These are phyloP conservation scores for Cutaneotrichosporon sp. DNA, from an alignment of 1,284 basidiomycete species.

Conservation along the genomic window DNA sequence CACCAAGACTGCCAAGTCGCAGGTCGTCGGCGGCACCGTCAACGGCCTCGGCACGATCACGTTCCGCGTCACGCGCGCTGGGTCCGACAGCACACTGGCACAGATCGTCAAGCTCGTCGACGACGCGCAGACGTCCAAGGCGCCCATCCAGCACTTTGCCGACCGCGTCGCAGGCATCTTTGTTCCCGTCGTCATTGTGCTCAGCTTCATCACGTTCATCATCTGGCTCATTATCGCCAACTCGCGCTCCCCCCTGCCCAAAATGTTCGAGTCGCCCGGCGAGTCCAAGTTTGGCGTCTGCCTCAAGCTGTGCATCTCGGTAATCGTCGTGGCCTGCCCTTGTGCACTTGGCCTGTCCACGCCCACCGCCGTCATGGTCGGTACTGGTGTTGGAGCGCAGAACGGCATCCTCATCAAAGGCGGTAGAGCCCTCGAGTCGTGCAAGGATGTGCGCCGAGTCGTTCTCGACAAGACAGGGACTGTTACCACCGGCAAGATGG, in stretches of 20 bases:
- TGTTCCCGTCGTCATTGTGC: conserved; percentile 82
- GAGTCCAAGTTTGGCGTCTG: conserved; percentile 84
- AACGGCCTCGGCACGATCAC: conserved; percentile 95
- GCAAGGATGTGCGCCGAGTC: conserved; percentile 71
- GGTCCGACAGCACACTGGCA: conserved; percentile 88
- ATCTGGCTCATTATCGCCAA: conserved; percentile 76
- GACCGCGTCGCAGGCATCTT: conserved; percentile 93
- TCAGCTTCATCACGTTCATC: conserved; percentile 75
- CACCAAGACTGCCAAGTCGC: conserved; percentile 72
- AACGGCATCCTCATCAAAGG: conserved; percentile 99
- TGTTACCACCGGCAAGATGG: conserved; percentile 79
- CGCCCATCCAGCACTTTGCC: conserved; percentile 95
- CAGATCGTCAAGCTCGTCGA: conserved; percentile 97
- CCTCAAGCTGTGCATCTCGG: conserved; percentile 94
- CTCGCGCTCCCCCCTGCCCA: conserved; percentile 62
- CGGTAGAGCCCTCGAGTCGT: conserved; percentile 87
- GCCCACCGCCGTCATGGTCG: conserved; percentile 99
- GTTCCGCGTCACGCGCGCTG: conserved; percentile 89
- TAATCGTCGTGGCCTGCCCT: conserved; percentile 96
- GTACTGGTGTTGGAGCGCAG: conserved; percentile 92
- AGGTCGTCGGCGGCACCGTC: conserved; percentile 92
- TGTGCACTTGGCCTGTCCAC: conserved; percentile 95
- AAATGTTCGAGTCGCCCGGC: conserved; percentile 76
- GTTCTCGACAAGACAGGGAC: conserved; percentile 98
- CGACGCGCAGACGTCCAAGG: conserved; percentile 95